Evolutionary conservation across 2,329 filamentous ascomycete species (phyloP).

Genomic region (Penicillium frequentans): DNA sequence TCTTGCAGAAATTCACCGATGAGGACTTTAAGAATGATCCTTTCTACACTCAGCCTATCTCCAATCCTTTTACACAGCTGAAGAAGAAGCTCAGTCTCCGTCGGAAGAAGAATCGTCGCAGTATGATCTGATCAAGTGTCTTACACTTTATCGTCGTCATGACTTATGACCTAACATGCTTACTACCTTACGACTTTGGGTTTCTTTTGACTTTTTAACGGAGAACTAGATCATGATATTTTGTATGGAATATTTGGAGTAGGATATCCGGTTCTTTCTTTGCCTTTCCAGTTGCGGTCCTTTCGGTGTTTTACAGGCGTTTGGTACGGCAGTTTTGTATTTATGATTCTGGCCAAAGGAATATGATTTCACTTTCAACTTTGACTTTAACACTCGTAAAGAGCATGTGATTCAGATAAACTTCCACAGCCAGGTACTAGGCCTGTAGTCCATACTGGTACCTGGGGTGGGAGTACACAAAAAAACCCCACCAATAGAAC

Average conservation of each 20-base stretch:
- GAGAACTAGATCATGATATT: neutral
- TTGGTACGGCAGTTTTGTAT: no score
- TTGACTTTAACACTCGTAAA: no score
- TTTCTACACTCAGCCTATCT: constrained; percentile 33
- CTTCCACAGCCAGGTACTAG: no score
- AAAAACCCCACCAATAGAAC: no score
- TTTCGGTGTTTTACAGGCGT: neutral
- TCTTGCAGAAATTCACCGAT: constrained; percentile 38
- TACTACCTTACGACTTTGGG: neutral
- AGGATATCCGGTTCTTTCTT: neutral
- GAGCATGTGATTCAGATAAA: no score
- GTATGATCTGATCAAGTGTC: constrained; percentile 6
- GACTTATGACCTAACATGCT: neutral
- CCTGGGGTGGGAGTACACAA: no score
- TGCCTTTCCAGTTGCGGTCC: neutral
- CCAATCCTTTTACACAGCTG: constrained; percentile 30
- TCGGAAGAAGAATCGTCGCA: constrained; percentile 24
- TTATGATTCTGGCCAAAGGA: no score
- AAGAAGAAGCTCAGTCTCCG: constrained; percentile 29
- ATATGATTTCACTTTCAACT: no score
- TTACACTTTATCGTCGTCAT: neutral
- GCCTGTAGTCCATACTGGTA: no score
- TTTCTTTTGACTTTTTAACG: neutral
- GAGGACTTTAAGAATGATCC: constrained; percentile 43
- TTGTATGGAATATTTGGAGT: neutral